Base-by-base conservation (phyloP, 176 grass and related monocot genomes). In the Typha latifolia region DNA sequence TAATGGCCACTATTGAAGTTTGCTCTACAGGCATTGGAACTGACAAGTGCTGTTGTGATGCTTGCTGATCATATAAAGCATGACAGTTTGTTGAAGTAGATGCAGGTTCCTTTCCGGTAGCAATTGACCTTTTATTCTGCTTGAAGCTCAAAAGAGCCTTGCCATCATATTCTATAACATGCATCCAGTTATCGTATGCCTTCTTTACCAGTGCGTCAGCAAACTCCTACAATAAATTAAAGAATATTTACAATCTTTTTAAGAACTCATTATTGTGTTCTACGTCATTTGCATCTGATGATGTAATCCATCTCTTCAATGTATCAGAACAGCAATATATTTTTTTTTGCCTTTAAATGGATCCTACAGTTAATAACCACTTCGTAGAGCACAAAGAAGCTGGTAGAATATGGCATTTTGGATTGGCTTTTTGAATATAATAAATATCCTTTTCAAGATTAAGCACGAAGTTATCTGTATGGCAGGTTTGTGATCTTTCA, bases 131-230 rank as follows among this genome's bases (percentile, higher is more conserved):
- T 69, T 82, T 95, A 75, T 81, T 88, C 77, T 95, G 90, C 74
- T 95, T 95, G 75, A 84, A 74, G 52, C 47, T 81, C 74, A 95
- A 77, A 55, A 95, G 75, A 56, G 53, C 74, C 49, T 90, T 88
- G 10, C 83, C 90, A 73, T 95, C 90, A 81, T 95, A 84, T 78
- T 90, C 90, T 68, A 95, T 22, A 80, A 90, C 86, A 27, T 79
- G 84, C 51, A 81, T 79, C 90, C 90, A 95, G 59, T 89, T 82
- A 74, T 89, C 83, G 26, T 95, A 95, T 73, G 90, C 77, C 85
- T 84, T 84, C 61, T 90, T 90, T 51, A 95, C 90, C 51, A 95
- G 72, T 7, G 77, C 34, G 69, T 95, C 90, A 1, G 68, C 80
- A 65, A 84, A 84, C 23, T 86, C 77, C 90, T 95, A 62, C 22